These are phyloP conservation scores for Xylaria sp. DNA, from an alignment of 2,329 filamentous ascomycete genomes.

Conservation along the genomic window DNA sequence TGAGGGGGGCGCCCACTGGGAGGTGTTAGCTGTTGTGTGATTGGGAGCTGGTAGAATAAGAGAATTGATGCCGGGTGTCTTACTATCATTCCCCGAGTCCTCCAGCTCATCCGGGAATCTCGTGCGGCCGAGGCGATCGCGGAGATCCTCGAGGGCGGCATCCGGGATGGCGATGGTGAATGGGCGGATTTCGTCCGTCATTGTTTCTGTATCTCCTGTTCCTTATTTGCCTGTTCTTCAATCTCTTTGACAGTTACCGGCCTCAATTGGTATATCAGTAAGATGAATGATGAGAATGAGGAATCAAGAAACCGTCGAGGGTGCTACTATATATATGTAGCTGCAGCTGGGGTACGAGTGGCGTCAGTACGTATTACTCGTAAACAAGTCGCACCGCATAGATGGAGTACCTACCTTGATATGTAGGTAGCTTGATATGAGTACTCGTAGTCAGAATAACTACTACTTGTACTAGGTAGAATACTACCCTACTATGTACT, in stretches of 20 bases:
- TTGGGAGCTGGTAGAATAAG: too few relatives aligned
- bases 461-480: too few relatives aligned
- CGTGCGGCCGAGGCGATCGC: slow-evolving; percentile 48
- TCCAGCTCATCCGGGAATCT: slow-evolving; percentile 47
- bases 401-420: too few relatives aligned
- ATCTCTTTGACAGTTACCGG: background rate
- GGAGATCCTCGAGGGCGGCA: slow-evolving; percentile 46
- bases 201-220: background rate
- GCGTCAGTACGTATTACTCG: too few relatives aligned
- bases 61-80: background rate
- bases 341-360: too few relatives aligned
- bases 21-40: background rate
- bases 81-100: slow-evolving; percentile 4
- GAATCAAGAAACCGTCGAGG: background rate
- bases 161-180: slow-evolving; percentile 50
- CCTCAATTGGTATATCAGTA: background rate
- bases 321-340: too few relatives aligned
- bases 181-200: slow-evolving; percentile 27
- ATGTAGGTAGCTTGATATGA: too few relatives aligned
- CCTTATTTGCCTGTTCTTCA: background rate
- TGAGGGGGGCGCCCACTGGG: slow-evolving; percentile 50
- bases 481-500: too few relatives aligned
- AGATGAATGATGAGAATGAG: background rate
- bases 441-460: too few relatives aligned
- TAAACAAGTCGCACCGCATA: too few relatives aligned